Evolutionary conservation across 768 basidiomycete genomes (phyloP).

Genomic region (Leucogyrophana mollusca): DNA sequence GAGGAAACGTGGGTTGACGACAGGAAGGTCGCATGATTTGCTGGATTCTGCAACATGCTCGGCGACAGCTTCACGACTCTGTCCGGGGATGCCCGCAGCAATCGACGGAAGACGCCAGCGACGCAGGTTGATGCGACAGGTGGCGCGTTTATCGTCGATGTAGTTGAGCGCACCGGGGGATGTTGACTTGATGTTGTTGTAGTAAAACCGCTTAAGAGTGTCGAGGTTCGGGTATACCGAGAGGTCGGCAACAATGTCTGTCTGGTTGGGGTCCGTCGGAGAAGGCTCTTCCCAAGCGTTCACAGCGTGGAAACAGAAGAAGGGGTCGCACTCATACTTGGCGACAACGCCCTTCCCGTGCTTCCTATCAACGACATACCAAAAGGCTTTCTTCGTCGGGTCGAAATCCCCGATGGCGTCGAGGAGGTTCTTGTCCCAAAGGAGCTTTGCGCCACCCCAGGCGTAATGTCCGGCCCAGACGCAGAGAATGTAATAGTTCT

Average conservation of each 20-base stretch:
- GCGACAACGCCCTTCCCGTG: slow-evolving; percentile 34
- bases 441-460: slow-evolving; percentile 26
- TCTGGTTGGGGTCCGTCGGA: slow-evolving; percentile 19
- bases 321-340: slow-evolving; percentile 34
- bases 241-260: slow-evolving; percentile 35
- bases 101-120: slow-evolving; percentile 31
- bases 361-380: slow-evolving; percentile 38
- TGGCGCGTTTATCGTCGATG: slow-evolving; percentile 16
- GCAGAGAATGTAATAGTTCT: slow-evolving; percentile 35
- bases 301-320: slow-evolving; percentile 39
- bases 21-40: slow-evolving; percentile 36
- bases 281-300: slow-evolving; percentile 37
- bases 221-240: slow-evolving; percentile 32
- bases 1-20: slow-evolving; percentile 29
- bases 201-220: slow-evolving; percentile 31
- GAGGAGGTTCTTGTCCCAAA: slow-evolving; percentile 32
- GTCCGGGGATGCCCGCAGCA: slow-evolving; percentile 11
- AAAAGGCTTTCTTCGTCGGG: slow-evolving; percentile 24
- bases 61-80: slow-evolving; percentile 16
- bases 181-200: slow-evolving; percentile 24
- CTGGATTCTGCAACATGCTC: slow-evolving; percentile 20
- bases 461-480: slow-evolving; percentile 31
- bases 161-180: slow-evolving; percentile 24
- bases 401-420: slow-evolving; percentile 32
- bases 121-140: slow-evolving; percentile 20